These are phyloP conservation scores for Pluteus cervinus DNA, from an alignment of 768 basidiomycete genomes.

Conservation along the genomic window DNA sequence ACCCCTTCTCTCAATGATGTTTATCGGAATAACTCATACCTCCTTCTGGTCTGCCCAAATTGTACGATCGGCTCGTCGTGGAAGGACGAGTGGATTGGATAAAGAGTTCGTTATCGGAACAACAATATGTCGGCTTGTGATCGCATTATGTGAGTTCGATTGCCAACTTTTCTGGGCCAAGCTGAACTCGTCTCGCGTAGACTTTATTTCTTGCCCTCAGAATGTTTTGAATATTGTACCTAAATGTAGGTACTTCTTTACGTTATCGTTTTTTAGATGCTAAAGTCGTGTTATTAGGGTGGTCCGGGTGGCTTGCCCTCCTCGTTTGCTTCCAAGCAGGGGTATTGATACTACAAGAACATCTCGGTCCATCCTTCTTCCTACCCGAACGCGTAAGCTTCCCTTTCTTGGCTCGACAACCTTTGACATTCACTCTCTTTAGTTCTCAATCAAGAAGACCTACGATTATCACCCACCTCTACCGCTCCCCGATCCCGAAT, in stretches of 20 bases:
- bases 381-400: conserved; percentile 57
- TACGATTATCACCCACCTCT: conserved; percentile 87
- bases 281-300: conserved; percentile 34
- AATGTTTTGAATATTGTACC: conserved; percentile 83
- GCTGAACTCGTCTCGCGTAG: conserved; percentile 32
- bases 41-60: conserved; percentile 87
- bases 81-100: conserved; percentile 62
- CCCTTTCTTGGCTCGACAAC: conserved; percentile 19
- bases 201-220: conserved; percentile 76
- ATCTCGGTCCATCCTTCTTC: conserved; percentile 80
- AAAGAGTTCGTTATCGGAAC: conserved; percentile 74
- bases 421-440: too few relatives aligned
- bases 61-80: conserved; percentile 64
- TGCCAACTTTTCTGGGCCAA: not conserved
- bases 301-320: conserved; percentile 55
- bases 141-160: conserved; percentile 62
- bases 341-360: conserved; percentile 66
- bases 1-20: conserved; percentile 56
- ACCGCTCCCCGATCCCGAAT: conserved; percentile 65
- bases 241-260: conserved; percentile 42
- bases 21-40: conserved; percentile 66
- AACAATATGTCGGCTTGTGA: conserved; percentile 61
- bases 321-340: conserved; percentile 60
- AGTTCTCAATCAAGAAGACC: conserved; percentile 51
- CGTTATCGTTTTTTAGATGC: conserved; percentile 2